Evolutionary conservation across 345 rosid species (phyloP).

Genomic region (Arabis alpina): DNA sequence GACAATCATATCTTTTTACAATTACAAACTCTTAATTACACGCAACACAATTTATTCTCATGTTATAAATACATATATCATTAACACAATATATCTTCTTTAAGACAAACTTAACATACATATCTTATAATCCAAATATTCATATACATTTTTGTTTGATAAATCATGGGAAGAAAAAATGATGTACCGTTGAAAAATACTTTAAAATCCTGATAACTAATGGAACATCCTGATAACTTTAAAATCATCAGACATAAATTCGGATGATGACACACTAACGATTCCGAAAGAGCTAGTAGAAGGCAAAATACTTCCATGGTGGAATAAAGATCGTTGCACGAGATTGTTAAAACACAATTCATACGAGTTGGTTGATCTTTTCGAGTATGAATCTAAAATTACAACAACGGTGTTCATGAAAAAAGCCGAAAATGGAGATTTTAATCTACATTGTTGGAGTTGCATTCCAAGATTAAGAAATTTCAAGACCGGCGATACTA

Average conservation of each 20-base stretch:
- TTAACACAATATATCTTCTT: neutral
- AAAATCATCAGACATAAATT: neutral
- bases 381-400: neutral
- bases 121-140: neutral
- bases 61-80: neutral
- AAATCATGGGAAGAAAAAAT: neutral
- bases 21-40: too few species aligned
- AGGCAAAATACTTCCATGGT: neutral
- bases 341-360: neutral
- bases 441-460: neutral
- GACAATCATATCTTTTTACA: too few species aligned
- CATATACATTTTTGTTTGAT: too few species aligned
- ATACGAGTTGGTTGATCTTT: neutral
- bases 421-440: neutral
- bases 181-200: neutral
- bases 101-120: neutral
- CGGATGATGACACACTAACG: neutral
- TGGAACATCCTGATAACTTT: neutral
- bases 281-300: neutral
- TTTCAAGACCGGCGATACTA: neutral
- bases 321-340: neutral
- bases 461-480: neutral
- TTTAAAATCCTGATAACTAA: neutral
- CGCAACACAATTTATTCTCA: neutral
- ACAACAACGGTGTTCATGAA: constrained; percentile 9